Evolutionary conservation across 2,329 filamentous ascomycete genomes (phyloP), one percentile per base, ranked within the genome.

Genomic region (Fusarium nisikadoi): DNA sequence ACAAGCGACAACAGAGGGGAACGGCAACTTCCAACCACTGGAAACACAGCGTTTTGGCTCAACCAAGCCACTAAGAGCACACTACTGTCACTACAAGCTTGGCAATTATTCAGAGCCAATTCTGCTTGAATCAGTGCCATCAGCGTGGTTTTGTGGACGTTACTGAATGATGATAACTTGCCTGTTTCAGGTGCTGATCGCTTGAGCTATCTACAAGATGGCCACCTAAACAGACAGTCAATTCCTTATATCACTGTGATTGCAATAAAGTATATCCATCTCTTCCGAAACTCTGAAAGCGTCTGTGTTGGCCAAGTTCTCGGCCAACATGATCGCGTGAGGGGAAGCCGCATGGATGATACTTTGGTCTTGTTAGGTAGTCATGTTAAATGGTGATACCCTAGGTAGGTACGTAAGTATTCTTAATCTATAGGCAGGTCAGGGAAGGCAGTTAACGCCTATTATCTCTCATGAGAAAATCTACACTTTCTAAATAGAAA

Each of bases 21-120:
- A 57, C 70, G 69, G 65, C 52, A 70, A 55, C 50, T 56, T 49
- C 69, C 66, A 55, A 57, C 70, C 70, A 71, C 55, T 72, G 52
- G 50, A 39, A 60, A 53, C 53, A 45, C 36, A 50, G 42, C 20
- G 27, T 54, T 56, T 36, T 58, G 8, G 35, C 53, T 29, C 45
- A 31, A 43, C 54, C 54, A 69, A 70, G 65, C 54, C 66, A 57
- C 65, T 69, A 69, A 39, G 25, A 38, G 17, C 27, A 42, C 57
- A 46, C 43, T 45, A 62, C 54, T 35, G 42, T 23, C 42, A 60
- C 59, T 62, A 49, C 33, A 36, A 68, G 35, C 65, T 56, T 54
- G 56, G 65, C 65, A 62, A 35, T 55, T 39, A 25, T 55, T 33
- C 38, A 67, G 17, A 27, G 29, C 63, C 39, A 59, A 39, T 29